Evolutionary conservation across 2,329 filamentous ascomycete genomes (phyloP).

Genomic region (Sarocladium oryzae): DNA sequence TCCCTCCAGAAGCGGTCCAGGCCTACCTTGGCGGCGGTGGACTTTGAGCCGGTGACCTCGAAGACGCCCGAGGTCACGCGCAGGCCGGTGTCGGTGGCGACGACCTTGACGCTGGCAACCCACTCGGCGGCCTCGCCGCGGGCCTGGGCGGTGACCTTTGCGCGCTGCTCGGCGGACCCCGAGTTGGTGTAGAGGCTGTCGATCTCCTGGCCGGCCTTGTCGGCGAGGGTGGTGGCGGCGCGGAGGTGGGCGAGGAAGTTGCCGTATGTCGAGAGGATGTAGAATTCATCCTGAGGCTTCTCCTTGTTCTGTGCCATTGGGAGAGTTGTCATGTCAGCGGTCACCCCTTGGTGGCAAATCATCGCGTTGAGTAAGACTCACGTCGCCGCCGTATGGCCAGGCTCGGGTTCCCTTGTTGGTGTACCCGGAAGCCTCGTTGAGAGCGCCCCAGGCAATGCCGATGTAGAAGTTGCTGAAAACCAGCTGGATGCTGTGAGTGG

Average conservation of each 20-base stretch:
- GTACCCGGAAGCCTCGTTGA: conserved; percentile 49
- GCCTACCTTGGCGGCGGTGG: conserved; percentile 51
- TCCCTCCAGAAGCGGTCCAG: conserved; percentile 62
- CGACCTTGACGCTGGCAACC: conserved; percentile 56
- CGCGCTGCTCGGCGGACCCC: conserved; percentile 29
- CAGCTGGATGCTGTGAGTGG: conserved; percentile 46
- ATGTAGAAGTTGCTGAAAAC: conserved; percentile 63
- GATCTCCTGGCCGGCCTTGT: conserved; percentile 46
- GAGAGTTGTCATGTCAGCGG: too few relatives aligned
- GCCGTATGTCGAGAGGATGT: conserved; percentile 58
- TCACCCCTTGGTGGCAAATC: too few relatives aligned
- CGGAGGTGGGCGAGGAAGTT: conserved; percentile 57
- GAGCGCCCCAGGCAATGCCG: conserved; percentile 53
- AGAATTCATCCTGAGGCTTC: conserved; percentile 55
- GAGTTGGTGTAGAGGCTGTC: conserved; percentile 37
- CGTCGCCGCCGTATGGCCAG: conserved; percentile 59
- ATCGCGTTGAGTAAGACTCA: too few relatives aligned
- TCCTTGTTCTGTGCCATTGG: conserved; percentile 53
- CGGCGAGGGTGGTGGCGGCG: conserved; percentile 51
- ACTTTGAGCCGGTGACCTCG: conserved; percentile 54
- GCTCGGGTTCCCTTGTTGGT: conserved; percentile 50
- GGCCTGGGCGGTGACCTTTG: conserved; percentile 39
- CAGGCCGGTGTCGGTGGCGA: conserved; percentile 53
- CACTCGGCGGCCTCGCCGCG: conserved; percentile 57
- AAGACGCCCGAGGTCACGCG: conserved; percentile 55